Evolutionary conservation across 208 protist genomes (phyloP).

Genomic region (Wallacemonas rigidus): DNA sequence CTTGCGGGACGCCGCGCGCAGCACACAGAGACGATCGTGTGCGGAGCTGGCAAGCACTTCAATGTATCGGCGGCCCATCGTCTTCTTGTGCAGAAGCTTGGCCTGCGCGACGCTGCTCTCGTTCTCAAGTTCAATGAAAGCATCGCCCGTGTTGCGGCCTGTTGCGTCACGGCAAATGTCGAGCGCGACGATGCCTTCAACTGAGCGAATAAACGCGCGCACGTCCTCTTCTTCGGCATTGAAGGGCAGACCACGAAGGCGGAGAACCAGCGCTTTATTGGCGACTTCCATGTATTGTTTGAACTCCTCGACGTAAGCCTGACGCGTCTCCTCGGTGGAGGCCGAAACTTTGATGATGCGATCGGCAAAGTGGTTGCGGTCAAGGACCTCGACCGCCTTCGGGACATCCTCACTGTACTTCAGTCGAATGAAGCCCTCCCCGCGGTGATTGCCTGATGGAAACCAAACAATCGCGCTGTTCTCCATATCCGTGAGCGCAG

Average conservation of each 20-base stretch:
- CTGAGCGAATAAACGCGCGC: slow-evolving; percentile 36
- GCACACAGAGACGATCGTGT: slow-evolving; percentile 48
- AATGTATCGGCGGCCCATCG: slow-evolving; percentile 69
- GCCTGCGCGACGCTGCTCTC: slow-evolving; percentile 34
- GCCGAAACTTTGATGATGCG: slow-evolving; percentile 44
- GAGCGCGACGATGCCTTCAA: slow-evolving; percentile 36
- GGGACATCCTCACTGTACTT: slow-evolving; percentile 30
- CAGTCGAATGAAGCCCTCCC: slow-evolving; percentile 46
- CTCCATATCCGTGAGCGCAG: slow-evolving; percentile 8
- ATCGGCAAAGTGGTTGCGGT: slow-evolving; percentile 46
- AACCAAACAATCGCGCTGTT: slow-evolving; percentile 36
- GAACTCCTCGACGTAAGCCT: slow-evolving; percentile 20
- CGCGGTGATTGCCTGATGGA: slow-evolving; percentile 35
- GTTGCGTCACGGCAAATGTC: slow-evolving; percentile 49
- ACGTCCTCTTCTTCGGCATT: slow-evolving; percentile 53
- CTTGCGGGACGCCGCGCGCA: slow-evolving; percentile 37
- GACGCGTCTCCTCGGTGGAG: slow-evolving; percentile 31
- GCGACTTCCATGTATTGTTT: slow-evolving; percentile 22
- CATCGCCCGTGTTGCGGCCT: slow-evolving; percentile 60
- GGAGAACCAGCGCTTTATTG: slow-evolving; percentile 41
- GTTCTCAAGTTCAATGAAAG: slow-evolving; percentile 60
- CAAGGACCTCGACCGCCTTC: slow-evolving; percentile 29
- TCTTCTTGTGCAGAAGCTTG: slow-evolving; percentile 37
- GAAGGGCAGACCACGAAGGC: slow-evolving; percentile 78
- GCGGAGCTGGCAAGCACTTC: slow-evolving; percentile 52